A percentile compares a stretch with the other conserved stretches of the same genome.
Evolutionary conservation across 805 yeast species (phyloP).

Genomic region (Yamadazyma endophytica): DNA sequence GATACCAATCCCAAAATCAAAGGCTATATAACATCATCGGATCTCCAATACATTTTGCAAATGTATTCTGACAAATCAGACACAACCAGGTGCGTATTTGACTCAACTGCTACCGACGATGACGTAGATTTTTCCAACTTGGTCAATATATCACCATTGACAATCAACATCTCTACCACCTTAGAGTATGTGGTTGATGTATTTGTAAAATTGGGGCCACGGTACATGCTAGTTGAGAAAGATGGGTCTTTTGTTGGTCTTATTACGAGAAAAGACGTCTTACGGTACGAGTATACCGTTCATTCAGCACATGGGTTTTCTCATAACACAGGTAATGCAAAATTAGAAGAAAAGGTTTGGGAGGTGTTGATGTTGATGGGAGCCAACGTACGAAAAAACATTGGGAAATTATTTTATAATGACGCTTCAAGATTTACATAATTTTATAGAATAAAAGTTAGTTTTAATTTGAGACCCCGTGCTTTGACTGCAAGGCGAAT

Average conservation of each 20-base stretch:
- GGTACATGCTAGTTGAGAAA: constrained; percentile 62
- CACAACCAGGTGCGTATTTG: constrained; percentile 5
- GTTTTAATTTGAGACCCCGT: too few species aligned
- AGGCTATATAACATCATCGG: constrained; percentile 45
- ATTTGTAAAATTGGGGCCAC: constrained; percentile 78
- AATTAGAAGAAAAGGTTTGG: constrained; percentile 35
- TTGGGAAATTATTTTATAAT: constrained; percentile 27
- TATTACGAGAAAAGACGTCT: constrained; percentile 80
- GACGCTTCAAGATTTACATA: constrained; percentile 24
- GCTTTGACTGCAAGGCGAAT: too few species aligned
- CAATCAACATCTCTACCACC: constrained; percentile 49
- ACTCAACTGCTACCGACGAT: constrained; percentile 1
- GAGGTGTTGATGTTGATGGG: constrained; percentile 20
- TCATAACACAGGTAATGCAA: constrained; percentile 11
- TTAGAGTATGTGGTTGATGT: constrained; percentile 61
- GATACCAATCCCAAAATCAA: constrained; percentile 32
- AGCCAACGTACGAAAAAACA: constrained; percentile 15
- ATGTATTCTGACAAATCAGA: constrained; percentile 11
- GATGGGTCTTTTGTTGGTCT: constrained; percentile 64
- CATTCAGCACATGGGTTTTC: constrained; percentile 7
- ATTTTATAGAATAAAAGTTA: neutral
- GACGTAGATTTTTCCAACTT: constrained; percentile 8
- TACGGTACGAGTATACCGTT: constrained; percentile 53
- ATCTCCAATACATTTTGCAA: constrained; percentile 26
- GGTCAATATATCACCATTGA: constrained; percentile 40